Conservation (phyloP, 2,329 filamentous ascomycete genomes). For the Apiospora phragmitis region DNA sequence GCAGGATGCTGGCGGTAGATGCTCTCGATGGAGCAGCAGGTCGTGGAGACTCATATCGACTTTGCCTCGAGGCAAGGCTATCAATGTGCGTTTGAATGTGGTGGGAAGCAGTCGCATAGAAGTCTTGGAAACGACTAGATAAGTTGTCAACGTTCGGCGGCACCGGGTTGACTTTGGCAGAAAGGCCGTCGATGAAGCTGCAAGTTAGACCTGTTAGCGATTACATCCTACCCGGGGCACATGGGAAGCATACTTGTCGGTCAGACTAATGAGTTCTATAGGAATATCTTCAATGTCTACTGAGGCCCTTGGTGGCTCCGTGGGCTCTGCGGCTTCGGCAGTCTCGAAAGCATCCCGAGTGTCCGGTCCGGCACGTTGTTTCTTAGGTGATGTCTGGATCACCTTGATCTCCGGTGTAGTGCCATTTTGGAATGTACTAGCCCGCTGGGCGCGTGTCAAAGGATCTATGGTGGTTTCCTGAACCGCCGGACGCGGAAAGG, state of each 20-base stretch:
- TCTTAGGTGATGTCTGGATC: constrained; percentile 19
- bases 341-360: constrained; percentile 41
- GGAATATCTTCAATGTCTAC: constrained; percentile 86
- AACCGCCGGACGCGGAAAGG: constrained; percentile 25
- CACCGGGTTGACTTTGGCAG: constrained; percentile 80
- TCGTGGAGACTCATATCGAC: constrained; percentile 62
- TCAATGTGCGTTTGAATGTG: constrained; percentile 88
- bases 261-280: constrained; percentile 87
- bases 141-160: constrained; percentile 83
- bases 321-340: constrained; percentile 49
- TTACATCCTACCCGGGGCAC: constrained; percentile 9
- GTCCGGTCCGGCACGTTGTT: constrained; percentile 17
- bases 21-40: constrained; percentile 55
- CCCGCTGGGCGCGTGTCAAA: constrained; percentile 41
- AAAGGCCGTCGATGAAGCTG: constrained; percentile 89
- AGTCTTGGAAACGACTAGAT: constrained; percentile 89
- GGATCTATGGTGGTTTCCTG: constrained; percentile 30
- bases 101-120: constrained; percentile 77
- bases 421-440: constrained; percentile 47
- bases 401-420: constrained; percentile 30
- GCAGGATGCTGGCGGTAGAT: constrained; percentile 56
- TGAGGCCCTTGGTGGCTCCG: constrained; percentile 53
- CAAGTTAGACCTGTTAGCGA: constrained; percentile 20
- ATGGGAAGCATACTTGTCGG: constrained; percentile 66
- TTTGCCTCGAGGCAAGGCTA: constrained; percentile 72